Evolutionary conservation across 179 eudicot genomes (phyloP).

Genomic region (Dionaea muscipula): DNA sequence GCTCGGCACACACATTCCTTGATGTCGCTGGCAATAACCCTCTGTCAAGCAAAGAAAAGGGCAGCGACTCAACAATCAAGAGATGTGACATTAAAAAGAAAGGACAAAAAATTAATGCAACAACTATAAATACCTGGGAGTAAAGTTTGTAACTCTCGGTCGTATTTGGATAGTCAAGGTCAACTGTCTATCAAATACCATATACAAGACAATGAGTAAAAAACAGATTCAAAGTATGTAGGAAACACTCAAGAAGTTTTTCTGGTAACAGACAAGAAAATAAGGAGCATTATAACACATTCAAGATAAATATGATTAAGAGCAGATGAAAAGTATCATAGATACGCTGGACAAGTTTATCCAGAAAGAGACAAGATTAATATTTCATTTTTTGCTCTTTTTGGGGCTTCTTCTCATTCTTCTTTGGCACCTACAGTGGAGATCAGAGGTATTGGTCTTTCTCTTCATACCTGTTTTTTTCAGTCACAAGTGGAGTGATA

Average conservation of each 20-base stretch:
- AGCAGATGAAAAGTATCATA: too few relatives aligned
- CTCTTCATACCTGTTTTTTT: too few relatives aligned
- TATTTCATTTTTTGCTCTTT: too few relatives aligned
- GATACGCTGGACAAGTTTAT: too few relatives aligned
- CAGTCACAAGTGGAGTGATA: too few relatives aligned
- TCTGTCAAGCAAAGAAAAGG: slow-evolving; percentile 30
- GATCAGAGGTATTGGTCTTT: not conserved
- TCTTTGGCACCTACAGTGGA: too few relatives aligned
- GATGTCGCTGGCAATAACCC: slow-evolving; percentile 84
- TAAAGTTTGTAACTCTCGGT: slow-evolving; percentile 88
- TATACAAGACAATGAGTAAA: not conserved
- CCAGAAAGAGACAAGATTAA: too few relatives aligned
- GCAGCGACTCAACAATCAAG: not conserved
- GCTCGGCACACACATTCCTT: slow-evolving; percentile 98
- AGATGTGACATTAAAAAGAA: slow-evolving; percentile 1
- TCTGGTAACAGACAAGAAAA: too few relatives aligned
- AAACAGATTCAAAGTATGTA: not conserved
- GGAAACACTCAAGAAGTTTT: not conserved
- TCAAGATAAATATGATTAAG: too few relatives aligned
- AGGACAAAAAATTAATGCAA: not conserved
- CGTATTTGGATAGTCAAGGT: slow-evolving; percentile 77
- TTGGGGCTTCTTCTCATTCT: too few relatives aligned
- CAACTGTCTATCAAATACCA: slow-evolving; percentile 42
- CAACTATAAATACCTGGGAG: slow-evolving; percentile 48
- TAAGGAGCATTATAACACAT: too few relatives aligned